Evolutionary conservation across 371 early-diverging fungal genomes (phyloP).

Genomic region (Sanchytrium tribonematis): DNA sequence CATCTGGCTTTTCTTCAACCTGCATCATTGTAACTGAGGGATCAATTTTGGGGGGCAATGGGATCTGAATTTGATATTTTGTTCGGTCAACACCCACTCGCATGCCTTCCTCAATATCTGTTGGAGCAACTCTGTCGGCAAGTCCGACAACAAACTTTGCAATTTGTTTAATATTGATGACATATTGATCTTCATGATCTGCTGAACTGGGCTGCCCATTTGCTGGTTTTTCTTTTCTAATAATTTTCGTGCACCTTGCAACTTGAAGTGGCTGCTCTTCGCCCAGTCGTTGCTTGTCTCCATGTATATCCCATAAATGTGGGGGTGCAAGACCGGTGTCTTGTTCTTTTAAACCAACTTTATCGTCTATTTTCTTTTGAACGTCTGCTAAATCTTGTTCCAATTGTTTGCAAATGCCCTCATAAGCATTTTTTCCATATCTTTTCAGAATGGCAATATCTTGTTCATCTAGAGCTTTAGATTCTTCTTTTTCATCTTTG

Average conservation of each 20-base stretch:
- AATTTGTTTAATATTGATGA: slow-evolving; percentile 95
- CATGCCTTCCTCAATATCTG: slow-evolving; percentile 98
- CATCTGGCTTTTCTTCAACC: slow-evolving; percentile 99
- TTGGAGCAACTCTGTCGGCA: slow-evolving; percentile 80
- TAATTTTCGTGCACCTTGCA: slow-evolving; percentile 91
- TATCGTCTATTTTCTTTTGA: slow-evolving; percentile 84
- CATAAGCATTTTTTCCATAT: slow-evolving; percentile 83
- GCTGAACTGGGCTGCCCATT: neutral
- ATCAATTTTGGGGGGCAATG: slow-evolving; percentile 98
- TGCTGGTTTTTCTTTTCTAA: slow-evolving; percentile 17
- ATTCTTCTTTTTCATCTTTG: neutral
- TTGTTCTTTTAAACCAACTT: slow-evolving; percentile 94
- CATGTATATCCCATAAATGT: slow-evolving; percentile 92
- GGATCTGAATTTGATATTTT: slow-evolving; percentile 96
- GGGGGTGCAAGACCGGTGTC: slow-evolving; percentile 99
- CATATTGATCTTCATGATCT: slow-evolving; percentile 62
- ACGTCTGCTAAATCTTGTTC: slow-evolving; percentile 76
- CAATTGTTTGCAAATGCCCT: slow-evolving; percentile 57
- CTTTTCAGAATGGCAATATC: slow-evolving; percentile 83
- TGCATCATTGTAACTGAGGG: slow-evolving; percentile 99
- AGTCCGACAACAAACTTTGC: slow-evolving; percentile 98
- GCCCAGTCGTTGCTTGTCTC: slow-evolving; percentile 82
- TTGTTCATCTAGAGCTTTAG: slow-evolving; percentile 60
- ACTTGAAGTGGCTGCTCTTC: slow-evolving; percentile 93
- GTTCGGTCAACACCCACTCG: slow-evolving; percentile 96